Percentiles rank a stretch among this genome's conserved stretches.
phyloP scores from a whole-genome alignment of 164 flowering plant species.

The Buxus sempervirens region DNA sequence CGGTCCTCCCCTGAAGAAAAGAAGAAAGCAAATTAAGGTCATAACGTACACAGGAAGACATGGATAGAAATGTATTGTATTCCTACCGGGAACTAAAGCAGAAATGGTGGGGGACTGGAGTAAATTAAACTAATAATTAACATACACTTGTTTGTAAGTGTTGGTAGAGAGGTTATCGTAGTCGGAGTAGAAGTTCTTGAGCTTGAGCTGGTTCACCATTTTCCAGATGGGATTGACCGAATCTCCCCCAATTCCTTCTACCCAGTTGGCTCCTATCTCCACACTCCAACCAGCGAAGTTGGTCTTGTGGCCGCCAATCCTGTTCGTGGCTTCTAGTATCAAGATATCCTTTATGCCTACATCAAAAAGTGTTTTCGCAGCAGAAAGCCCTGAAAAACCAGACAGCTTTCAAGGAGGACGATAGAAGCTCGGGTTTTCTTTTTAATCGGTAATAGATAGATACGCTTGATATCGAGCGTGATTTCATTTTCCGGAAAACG shows the following conservation, averaged over 20 bases:
- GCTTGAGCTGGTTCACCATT: constrained; percentile 19
- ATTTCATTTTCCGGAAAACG: no score
- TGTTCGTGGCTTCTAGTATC: constrained; percentile 19
- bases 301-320: constrained; percentile 18
- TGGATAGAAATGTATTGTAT: no score
- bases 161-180: constrained; percentile 5
- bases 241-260: constrained; percentile 20
- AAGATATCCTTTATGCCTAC: constrained; percentile 19
- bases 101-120: background rate
- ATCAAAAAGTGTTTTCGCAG: constrained; percentile 18
- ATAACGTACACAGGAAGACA: no score
- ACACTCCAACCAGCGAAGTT: constrained; percentile 19
- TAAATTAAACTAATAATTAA: background rate
- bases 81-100: background rate
- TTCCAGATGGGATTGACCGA: constrained; percentile 19
- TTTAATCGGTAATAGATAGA: no score
- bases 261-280: constrained; percentile 27
- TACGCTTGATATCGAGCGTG: no score
- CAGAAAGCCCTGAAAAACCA: constrained; percentile 6
- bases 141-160: constrained; percentile 14
- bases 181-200: constrained; percentile 7
- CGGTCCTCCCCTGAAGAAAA: constrained; percentile 20
- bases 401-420: no score
- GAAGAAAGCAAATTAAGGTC: background rate
- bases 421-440: no score